phyloP scores from a whole-genome alignment of 2,329 filamentous ascomycete genomes.

The Diplodia sapinea region DNA sequence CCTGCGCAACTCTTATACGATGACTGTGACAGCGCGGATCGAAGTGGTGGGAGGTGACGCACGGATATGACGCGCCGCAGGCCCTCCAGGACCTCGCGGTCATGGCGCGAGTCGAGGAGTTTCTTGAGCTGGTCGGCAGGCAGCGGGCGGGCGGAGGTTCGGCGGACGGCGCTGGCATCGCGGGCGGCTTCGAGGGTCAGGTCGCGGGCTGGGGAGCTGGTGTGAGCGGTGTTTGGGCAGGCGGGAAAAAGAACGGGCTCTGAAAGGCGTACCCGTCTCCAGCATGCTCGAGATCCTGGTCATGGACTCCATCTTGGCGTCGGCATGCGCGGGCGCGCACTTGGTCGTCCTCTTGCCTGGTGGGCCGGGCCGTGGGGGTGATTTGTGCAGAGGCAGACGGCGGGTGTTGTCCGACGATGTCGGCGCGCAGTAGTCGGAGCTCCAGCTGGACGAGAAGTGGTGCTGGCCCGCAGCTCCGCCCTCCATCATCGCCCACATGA shows the following conservation, averaged over 20 bases:
- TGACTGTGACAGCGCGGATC: slow-evolving; percentile 14
- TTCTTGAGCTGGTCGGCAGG: slow-evolving; percentile 90
- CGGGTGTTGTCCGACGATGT: background rate
- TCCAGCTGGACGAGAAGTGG: slow-evolving; percentile 18
- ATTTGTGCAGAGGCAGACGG: slow-evolving; percentile 21
- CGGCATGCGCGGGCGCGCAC: slow-evolving; percentile 4
- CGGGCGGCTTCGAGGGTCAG: slow-evolving; percentile 96
- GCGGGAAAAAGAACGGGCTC: background rate
- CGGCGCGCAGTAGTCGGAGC: slow-evolving; percentile 27
- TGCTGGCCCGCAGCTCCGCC: slow-evolving; percentile 18
- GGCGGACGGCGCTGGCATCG: slow-evolving; percentile 69
- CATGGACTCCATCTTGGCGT: slow-evolving; percentile 83
- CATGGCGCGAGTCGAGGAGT: slow-evolving; percentile 89
- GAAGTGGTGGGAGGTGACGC: slow-evolving; percentile 44
- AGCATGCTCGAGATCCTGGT: slow-evolving; percentile 91
- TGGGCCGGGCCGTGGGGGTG: slow-evolving; percentile 18
- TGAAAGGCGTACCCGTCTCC: slow-evolving; percentile 75
- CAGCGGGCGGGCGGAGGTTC: slow-evolving; percentile 66
- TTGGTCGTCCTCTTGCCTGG: background rate
- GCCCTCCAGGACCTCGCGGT: slow-evolving; percentile 91
- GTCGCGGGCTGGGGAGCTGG: slow-evolving; percentile 73
- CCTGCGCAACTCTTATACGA: background rate
- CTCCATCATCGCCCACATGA: slow-evolving; percentile 24
- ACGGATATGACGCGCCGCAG: slow-evolving; percentile 87
- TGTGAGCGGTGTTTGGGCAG: slow-evolving; percentile 16